Evolutionary conservation across 345 rosid genomes (phyloP), one percentile per base, ranked within the genome.

Genomic region (Crucihimalaya himalaica): DNA sequence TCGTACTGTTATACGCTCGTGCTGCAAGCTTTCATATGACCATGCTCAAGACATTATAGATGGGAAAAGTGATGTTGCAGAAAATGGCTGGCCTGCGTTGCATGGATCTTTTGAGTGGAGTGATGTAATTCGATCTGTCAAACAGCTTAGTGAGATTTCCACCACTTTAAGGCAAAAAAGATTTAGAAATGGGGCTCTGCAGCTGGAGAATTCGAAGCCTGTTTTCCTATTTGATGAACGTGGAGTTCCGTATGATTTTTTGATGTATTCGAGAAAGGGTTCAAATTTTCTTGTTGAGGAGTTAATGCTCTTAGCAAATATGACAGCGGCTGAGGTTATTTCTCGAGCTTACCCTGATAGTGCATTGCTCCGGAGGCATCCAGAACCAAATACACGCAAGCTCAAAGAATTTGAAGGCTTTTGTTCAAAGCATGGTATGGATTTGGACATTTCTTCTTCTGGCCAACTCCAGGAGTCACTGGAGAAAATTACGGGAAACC

Each of bases 281-380:
- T 91, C 93, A 2, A 85, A 84, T 67, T 82, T 84, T 74, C 83
- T 94, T 31, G 90, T 94, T 48, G 97, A 89, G 87, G 98, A 94
- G 84, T 88, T 94, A 62, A 91, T 94, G 97, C 95, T 94, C 71
- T 81, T 94, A 81, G 98, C 98, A 10, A 94, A 89, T 68, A 79
- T 54, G 63, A 91, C 98, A 13, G 90, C 90, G 12, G 98, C 98
- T 66, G 96, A 94, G 82, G 83, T 94, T 76, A 87, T 87, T 68
- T 84, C 87, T 52, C 85, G 89, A 83, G 92, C 93, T 79, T 91
- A 86, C 81, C 98, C 96, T 12, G 84, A 87, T 69, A 54, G 79
- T 40, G 87, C 98, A 34, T 69, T 94, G 73, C 78, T 94, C 75
- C 83, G 93, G 79, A 88, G 87, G 84, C 98, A 94, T 62, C 96